phyloP scores from a whole-genome alignment of 2,329 filamentous ascomycete genomes.

The Nemania bipapillata region DNA sequence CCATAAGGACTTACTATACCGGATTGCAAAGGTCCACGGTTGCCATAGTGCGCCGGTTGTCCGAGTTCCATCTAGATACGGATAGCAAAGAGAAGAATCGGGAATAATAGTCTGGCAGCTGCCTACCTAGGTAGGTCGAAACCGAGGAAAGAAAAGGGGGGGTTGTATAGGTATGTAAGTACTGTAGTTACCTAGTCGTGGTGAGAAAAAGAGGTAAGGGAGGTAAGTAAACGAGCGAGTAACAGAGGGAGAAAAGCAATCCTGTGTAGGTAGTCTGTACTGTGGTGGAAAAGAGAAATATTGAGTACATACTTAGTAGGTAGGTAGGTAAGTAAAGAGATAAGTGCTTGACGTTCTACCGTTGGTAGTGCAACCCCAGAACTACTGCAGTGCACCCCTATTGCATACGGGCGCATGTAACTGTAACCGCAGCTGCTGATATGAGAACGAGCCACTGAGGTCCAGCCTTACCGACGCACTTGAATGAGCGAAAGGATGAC shows the following conservation, averaged over 20 bases:
- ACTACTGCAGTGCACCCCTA: constrained; percentile 24
- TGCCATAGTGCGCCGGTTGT: neutral
- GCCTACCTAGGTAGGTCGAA: constrained; percentile 24
- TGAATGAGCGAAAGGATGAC: too few relatives aligned
- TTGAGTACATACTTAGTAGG: neutral
- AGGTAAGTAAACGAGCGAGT: too few relatives aligned
- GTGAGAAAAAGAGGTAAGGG: too few relatives aligned
- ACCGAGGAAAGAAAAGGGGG: neutral
- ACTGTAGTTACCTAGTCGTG: constrained; percentile 1
- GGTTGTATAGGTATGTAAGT: neutral
- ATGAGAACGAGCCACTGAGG: constrained; percentile 16
- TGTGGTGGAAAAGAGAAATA: neutral
- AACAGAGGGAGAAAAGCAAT: constrained; percentile 1
- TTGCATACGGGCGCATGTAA: constrained; percentile 15
- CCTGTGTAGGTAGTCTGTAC: neutral
- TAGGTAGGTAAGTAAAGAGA: neutral
- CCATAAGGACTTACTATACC: neutral
- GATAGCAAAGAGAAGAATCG: neutral
- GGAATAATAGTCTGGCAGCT: constrained; percentile 5
- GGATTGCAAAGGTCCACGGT: neutral
- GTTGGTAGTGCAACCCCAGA: constrained; percentile 28
- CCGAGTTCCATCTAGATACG: constrained; percentile 15
- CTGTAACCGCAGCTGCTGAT: constrained; percentile 16
- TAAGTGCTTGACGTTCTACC: constrained; percentile 26
- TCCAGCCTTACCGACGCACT: constrained; percentile 14